Conservation (phyloP, 2,329 filamentous ascomycete species). For the Cytospora mali region DNA sequence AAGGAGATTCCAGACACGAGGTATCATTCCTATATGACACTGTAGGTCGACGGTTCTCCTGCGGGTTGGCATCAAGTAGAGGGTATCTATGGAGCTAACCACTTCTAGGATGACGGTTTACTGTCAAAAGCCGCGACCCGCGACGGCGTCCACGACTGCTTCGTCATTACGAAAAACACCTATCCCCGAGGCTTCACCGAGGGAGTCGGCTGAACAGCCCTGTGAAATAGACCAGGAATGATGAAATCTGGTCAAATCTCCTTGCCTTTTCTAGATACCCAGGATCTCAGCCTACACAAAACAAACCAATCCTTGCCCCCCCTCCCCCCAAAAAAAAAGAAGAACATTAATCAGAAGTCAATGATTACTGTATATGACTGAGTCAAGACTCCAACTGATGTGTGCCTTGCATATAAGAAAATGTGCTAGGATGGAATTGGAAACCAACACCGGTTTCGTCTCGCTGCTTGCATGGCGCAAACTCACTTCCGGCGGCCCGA, state of each 20-base stretch:
- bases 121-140: slow-evolving; percentile 34
- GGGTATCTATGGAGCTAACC: slow-evolving; percentile 11
- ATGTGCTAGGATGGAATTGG: slow-evolving; percentile 6
- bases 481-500: slow-evolving; percentile 3
- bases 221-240: slow-evolving; percentile 4
- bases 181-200: neutral
- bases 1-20: slow-evolving; percentile 35
- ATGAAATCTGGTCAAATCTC: neutral
- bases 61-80: neutral
- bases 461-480: slow-evolving; percentile 3
- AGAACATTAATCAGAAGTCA: neutral
- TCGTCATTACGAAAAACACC: slow-evolving; percentile 6
- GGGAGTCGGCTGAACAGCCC: slow-evolving; percentile 8
- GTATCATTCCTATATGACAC: slow-evolving; percentile 36
- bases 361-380: neutral
- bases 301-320: no score
- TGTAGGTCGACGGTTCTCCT: slow-evolving; percentile 30
- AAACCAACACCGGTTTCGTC: neutral
- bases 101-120: slow-evolving; percentile 35
- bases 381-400: slow-evolving; percentile 3
- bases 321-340: no score
- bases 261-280: slow-evolving; percentile 8
- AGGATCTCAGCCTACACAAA: neutral
- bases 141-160: slow-evolving; percentile 29
- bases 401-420: slow-evolving; percentile 17